A percentile compares a stretch with the other conserved stretches of the same genome.
phyloP scores from a whole-genome alignment of 306 rosid species.

The Vigna mungo region DNA sequence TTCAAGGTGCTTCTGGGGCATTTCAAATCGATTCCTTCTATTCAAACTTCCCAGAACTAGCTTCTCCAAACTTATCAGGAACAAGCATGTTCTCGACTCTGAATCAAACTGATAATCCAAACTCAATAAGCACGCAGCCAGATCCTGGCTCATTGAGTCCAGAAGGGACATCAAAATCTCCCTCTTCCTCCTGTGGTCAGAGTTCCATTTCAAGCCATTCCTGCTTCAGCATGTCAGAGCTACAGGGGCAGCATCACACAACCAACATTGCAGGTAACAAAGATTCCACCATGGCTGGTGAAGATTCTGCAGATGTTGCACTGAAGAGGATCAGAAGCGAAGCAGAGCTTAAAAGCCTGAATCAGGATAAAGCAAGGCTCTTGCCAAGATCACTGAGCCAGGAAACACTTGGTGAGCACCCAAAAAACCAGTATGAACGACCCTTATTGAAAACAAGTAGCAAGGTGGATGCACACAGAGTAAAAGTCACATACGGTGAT shows the following conservation, averaged over 20 bases:
- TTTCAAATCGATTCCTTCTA: conserved; percentile 87
- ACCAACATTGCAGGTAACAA: conserved; percentile 46
- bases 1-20: conserved; percentile 84
- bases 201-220: conserved; percentile 82
- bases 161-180: conserved; percentile 69
- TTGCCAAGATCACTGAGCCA: conserved; percentile 74
- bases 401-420: conserved; percentile 59
- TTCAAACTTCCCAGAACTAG: conserved; percentile 76
- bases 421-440: conserved; percentile 32
- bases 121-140: conserved; percentile 48
- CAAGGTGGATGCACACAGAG: conserved; percentile 53
- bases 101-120: conserved; percentile 61
- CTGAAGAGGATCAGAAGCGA: conserved; percentile 80
- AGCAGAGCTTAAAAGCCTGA: conserved; percentile 59
- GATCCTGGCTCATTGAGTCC: conserved; percentile 57
- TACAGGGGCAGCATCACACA: conserved; percentile 42
- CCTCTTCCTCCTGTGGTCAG: conserved; percentile 72
- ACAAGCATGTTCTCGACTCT: conserved; percentile 56
- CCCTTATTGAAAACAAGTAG: conserved; percentile 29
- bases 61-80: conserved; percentile 72
- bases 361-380: conserved; percentile 45
- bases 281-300: conserved; percentile 51
- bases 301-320: conserved; percentile 46
- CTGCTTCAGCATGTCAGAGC: conserved; percentile 72
- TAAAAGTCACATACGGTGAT: conserved; percentile 79